These are phyloP conservation scores for Boletus chippewaensis DNA, from an alignment of 1,284 basidiomycete genomes.

Conservation along the genomic window DNA sequence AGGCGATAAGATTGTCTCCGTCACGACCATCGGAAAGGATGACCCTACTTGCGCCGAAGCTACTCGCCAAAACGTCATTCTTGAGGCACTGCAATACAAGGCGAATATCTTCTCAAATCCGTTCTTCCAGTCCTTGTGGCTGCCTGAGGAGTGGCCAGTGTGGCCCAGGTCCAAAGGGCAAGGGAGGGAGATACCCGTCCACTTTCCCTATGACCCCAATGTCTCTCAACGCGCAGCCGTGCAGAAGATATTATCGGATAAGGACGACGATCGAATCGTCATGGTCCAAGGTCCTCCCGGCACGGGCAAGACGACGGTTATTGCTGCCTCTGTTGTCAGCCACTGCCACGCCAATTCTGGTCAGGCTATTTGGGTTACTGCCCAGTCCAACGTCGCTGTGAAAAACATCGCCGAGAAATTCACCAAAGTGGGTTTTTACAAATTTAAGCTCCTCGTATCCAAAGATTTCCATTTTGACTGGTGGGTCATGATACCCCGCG, in stretches of 20 bases:
- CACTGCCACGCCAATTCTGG: conserved; percentile 21
- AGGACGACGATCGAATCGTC: conserved; percentile 39
- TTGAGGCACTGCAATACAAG: conserved; percentile 33
- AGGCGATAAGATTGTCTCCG: conserved; percentile 22
- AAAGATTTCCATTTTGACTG: conserved; percentile 46
- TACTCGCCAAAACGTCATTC: conserved; percentile 32
- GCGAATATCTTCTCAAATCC: conserved; percentile 34
- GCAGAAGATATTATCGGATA: conserved; percentile 31
- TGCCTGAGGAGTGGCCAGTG: conserved; percentile 16
- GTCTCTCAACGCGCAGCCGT: conserved; percentile 37
- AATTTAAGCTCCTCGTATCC: conserved; percentile 42
- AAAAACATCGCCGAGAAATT: conserved; percentile 51
- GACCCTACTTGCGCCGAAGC: conserved; percentile 38
- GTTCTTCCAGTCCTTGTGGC: conserved; percentile 43
- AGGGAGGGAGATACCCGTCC: conserved; percentile 1
- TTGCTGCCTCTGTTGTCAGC: conserved; percentile 44
- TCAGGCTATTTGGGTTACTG: conserved; percentile 56
- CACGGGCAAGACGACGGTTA: conserved; percentile 36
- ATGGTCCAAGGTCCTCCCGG: conserved; percentile 56
- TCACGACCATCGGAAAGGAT: conserved; percentile 43
- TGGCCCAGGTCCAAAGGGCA: conserved; percentile 12
- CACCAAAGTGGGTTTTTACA: conserved; percentile 27
- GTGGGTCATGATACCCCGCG: conserved; percentile 34
- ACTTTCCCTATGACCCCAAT: conserved; percentile 28
- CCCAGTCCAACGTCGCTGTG: conserved; percentile 59